Evolutionary conservation across 139 green algal species (phyloP).

Genomic region (Coelastrella sp.): DNA sequence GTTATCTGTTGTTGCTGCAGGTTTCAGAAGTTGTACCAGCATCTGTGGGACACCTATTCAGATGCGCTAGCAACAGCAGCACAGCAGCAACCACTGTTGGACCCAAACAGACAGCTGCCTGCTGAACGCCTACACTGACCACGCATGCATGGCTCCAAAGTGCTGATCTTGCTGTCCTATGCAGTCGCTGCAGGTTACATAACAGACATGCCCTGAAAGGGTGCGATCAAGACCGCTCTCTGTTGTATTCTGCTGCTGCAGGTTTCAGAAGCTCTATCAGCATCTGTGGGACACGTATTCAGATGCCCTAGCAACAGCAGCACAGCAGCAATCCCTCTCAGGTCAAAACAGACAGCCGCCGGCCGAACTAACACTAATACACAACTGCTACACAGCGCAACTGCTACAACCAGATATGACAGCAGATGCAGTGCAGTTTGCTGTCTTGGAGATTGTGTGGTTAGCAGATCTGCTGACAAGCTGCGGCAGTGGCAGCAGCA

Average conservation of each 20-base stretch:
- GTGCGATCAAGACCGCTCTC: too few relatives aligned
- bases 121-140: too few relatives aligned
- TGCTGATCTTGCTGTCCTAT: too few relatives aligned
- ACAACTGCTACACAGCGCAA: conserved; percentile 59
- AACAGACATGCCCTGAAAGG: too few relatives aligned
- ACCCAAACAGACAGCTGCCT: too few relatives aligned
- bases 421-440: conserved; percentile 38
- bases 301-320: not conserved
- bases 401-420: conserved; percentile 45
- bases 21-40: conserved; percentile 24
- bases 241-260: not conserved
- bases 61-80: too few relatives aligned
- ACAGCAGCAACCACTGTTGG: too few relatives aligned
- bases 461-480: conserved; percentile 51
- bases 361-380: conserved; percentile 60
- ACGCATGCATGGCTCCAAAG: too few relatives aligned
- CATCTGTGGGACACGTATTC: conserved; percentile 22
- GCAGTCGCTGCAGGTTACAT: too few relatives aligned
- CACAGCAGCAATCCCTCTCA: not conserved
- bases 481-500: not conserved
- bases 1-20: not conserved
- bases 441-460: conserved; percentile 63
- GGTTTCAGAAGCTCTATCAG: conserved; percentile 31
- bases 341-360: not conserved
- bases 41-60: too few relatives aligned